phyloP scores from a whole-genome alignment of 2,329 filamentous ascomycete genomes.

The Sordariomycetes sp. region DNA sequence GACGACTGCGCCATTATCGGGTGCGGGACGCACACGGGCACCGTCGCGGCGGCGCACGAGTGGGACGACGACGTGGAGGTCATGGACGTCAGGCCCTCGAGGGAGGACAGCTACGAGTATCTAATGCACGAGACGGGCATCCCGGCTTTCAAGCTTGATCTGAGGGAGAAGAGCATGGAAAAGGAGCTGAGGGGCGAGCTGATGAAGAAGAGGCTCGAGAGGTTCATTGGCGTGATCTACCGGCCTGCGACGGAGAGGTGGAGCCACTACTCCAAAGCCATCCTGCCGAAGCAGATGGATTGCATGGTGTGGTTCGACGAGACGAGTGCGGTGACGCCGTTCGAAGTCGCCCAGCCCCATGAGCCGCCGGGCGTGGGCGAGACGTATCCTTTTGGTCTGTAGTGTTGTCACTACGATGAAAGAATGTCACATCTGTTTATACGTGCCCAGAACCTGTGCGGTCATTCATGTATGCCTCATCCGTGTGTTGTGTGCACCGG shows the following conservation, averaged over 20 bases:
- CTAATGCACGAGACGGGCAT: constrained; percentile 30
- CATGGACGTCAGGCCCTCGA: constrained; percentile 30
- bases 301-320: constrained; percentile 34
- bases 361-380: constrained; percentile 24
- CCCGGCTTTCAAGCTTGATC: constrained; percentile 28
- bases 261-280: constrained; percentile 32
- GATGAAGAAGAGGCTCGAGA: constrained; percentile 24
- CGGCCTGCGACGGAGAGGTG: constrained; percentile 30
- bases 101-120: constrained; percentile 32
- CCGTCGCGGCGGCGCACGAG: constrained; percentile 33
- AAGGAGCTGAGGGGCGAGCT: constrained; percentile 20
- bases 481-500: no score
- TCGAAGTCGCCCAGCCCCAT: constrained; percentile 28
- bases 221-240: constrained; percentile 41
- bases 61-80: constrained; percentile 37
- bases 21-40: constrained; percentile 34
- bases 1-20: constrained; percentile 15
- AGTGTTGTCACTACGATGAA: background rate
- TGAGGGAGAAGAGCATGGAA: constrained; percentile 21
- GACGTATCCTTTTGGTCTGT: constrained; percentile 38
- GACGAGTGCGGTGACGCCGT: constrained; percentile 26
- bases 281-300: constrained; percentile 33
- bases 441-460: no score
- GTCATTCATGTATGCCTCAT: no score
- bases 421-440: no score